Evolutionary conservation across 805 yeast species (phyloP), one percentile per base, ranked within the genome.

Genomic region (Ogataea ganodermae): DNA sequence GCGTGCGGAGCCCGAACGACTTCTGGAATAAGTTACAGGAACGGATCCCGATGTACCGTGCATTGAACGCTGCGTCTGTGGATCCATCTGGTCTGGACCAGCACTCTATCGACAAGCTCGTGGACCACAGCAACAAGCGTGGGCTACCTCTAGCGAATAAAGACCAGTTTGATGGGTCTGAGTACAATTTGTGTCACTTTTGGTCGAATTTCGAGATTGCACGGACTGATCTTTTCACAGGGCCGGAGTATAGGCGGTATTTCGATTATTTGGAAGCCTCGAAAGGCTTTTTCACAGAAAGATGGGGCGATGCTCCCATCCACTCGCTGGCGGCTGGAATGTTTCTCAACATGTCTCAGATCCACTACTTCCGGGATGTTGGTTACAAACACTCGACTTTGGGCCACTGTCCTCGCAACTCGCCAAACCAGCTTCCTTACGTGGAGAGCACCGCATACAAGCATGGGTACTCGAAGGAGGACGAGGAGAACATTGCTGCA

Each of bases 301-400:
- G 99, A 60, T 92, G 98, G 98, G 98, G 98, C 1, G 98, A 92
- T 73, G 97, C 97, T 0, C 96, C 97, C 0, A 83, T 92, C 4
- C 97, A 90, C 64, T 84, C 97, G 0, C 67, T 94, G 18, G 98
- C 95, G 0, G 79, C 86, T 4, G 92, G 89, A 0, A 74, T 94
- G 77, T 73, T 86, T 58, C 69, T 91, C 35, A 75, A 85, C 49
- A 65, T 83, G 2, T 70, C 78, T 2, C 88, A 91, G 48, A 71
- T 92, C 8, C 97, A 92, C 67, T 92, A 90, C 67, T 92, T 92
- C 69, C 72, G 97, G 52, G 97, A 92, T 61, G 84, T 92, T 54
- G 98, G 98, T 0, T 92, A 91, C 67, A 74, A 80, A 47, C 97
- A 92, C 63, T 78, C 92, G 0, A 79, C 85, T 0, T 70, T 90